Conservation (phyloP, 176 grass and related monocot species). For the Dactylis glomerata region DNA sequence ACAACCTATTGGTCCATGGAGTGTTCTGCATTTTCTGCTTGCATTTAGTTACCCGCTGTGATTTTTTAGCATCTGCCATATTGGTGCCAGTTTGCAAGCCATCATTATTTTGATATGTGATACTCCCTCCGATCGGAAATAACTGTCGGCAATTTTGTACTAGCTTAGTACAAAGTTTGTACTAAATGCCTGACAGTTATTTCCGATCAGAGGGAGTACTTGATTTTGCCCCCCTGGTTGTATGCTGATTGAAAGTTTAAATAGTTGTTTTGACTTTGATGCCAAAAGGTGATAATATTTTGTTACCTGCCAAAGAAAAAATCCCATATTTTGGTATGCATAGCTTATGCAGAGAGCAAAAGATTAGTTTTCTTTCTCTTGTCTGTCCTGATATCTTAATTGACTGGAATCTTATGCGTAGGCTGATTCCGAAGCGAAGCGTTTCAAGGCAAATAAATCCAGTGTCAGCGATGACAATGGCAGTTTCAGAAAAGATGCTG, state of each 20-base stretch:
- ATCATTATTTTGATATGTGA: not conserved
- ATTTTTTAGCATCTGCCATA: slow-evolving; percentile 3
- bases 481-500: slow-evolving; percentile 57
- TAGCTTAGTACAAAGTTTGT: no score
- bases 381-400: not conserved
- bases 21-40: slow-evolving; percentile 22
- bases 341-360: not conserved
- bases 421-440: slow-evolving; percentile 60
- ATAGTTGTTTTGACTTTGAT: not conserved
- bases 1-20: slow-evolving; percentile 18
- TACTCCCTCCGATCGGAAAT: no score
- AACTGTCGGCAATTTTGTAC: no score
- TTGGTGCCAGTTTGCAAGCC: not conserved
- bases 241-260: not conserved
- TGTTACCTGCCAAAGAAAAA: not conserved
- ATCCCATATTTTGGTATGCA: not conserved
- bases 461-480: slow-evolving; percentile 48
- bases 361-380: not conserved
- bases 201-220: no score
- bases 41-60: slow-evolving; percentile 1
- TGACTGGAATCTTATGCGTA: slow-evolving; percentile 28
- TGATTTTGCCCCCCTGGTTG: not conserved
- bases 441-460: slow-evolving; percentile 59
- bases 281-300: not conserved
- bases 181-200: no score